Evolutionary conservation across 495 filamentous ascomycete species (phyloP), one percentile per base, ranked within the genome.

Genomic region (Astrothelium macrocarpum): DNA sequence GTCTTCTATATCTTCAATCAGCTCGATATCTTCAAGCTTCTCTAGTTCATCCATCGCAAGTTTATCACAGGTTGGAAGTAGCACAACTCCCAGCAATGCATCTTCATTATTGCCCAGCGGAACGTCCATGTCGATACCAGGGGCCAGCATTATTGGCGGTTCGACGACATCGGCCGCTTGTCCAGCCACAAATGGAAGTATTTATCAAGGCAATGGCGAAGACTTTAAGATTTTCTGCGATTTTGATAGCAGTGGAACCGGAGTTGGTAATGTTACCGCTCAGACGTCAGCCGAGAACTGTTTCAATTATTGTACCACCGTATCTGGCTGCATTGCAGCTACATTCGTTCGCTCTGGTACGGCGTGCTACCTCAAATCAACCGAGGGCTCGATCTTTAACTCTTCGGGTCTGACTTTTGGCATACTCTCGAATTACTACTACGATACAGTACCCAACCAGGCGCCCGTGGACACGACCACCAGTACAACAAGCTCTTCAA

Each of bases 221-320:
- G 49, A 56, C 49, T 56, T 56, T 20, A 56, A 56, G 25, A 56
- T 56, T 29, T 56, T 56, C 49, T 56, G 49, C 25, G 49, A 56
- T 29, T 4, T 28, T 29, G 49, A 56, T 16, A 56, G 25, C 29
- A n/a, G 23, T 56, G 49, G 49, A 56, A 26, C 20, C 9, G 49
- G 49, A 9, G 9, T 56, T 56, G 49, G 49, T 28, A 20, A 11
- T 26, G 49, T 56, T 25, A 56, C 49, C 7, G 29, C 49, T 16
- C 49, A 56, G 20, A 2, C 25, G 20, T 28, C 49, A 9, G 49
- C 49, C 49, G 4, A 56, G 29, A 20, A 26, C 29, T 56, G 49
- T 25, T 56, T 56, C 49, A 56, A 56, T 29, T 56, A 9, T 16
- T 56, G 49, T 16, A 20, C 49, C 25, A 56, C 20, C 2, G 10